Percentiles rank a stretch among this genome's conserved stretches.
These are phyloP conservation scores for Rhizophora mangle DNA, from an alignment of 345 rosid species.

Conservation along the genomic window DNA sequence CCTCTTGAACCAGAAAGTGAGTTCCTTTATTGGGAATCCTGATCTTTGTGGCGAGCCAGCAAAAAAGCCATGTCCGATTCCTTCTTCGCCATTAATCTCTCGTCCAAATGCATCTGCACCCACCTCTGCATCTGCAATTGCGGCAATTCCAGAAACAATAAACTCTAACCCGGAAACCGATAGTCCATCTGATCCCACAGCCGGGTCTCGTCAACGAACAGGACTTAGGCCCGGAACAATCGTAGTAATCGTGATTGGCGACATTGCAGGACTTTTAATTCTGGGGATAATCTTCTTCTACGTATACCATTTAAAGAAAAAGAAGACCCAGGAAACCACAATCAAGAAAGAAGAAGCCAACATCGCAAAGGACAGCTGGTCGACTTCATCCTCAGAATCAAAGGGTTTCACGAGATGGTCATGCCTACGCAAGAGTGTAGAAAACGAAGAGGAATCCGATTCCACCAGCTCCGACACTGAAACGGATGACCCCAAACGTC, in stretches of 20 bases:
- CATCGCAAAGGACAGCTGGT: conserved; percentile 40
- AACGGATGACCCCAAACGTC: conserved; percentile 27
- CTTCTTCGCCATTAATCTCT: conserved; percentile 38
- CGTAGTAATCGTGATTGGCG: conserved; percentile 36
- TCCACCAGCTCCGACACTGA: conserved; percentile 40
- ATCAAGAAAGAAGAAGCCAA: conserved; percentile 42
- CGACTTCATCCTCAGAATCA: conserved; percentile 76
- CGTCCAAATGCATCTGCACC: conserved; percentile 45
- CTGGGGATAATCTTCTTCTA: conserved; percentile 33
- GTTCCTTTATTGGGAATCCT: conserved; percentile 56
- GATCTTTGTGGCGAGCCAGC: conserved; percentile 57
- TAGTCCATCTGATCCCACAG: background rate
- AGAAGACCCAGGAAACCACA: conserved; percentile 26
- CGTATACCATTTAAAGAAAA: conserved; percentile 29
- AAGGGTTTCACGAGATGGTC: conserved; percentile 72
- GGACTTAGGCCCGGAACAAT: conserved; percentile 31
- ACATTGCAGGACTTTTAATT: conserved; percentile 34
- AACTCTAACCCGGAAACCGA: conserved; percentile 23
- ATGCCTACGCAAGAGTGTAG: conserved; percentile 62
- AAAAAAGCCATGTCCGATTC: conserved; percentile 49
- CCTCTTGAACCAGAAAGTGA: conserved; percentile 43
- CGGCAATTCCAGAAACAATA: conserved; percentile 32
- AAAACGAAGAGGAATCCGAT: conserved; percentile 49
- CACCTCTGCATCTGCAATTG: conserved; percentile 66
- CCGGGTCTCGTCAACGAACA: conserved; percentile 5